Evolutionary conservation across 495 filamentous ascomycete species (phyloP), one percentile per base, ranked within the genome.

Genomic region (Pyrenula aspistea): DNA sequence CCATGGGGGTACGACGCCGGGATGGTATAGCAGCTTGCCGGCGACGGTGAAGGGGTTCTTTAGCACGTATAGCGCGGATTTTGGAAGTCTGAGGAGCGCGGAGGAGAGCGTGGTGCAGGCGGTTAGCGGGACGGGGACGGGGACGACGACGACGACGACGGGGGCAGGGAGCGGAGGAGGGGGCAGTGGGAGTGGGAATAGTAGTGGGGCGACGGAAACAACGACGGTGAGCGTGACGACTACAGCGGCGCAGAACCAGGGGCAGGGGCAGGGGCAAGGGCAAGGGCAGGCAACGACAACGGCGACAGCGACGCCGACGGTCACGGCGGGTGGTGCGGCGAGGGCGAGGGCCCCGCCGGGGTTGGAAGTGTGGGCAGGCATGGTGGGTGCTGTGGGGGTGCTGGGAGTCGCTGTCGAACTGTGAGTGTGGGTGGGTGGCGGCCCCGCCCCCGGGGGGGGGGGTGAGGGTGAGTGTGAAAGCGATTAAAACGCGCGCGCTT

Each of bases 121-220:
- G 66, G 65, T n/a, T 58, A 61, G 47, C 22, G 61, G 10, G 65
- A 68, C 55, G 66, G 71, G 64, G 57, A 61, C 21, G 58, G 67
- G 53, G 58, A 62, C 12, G 56, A 62, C 22, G 23, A 60, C 53
- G 58, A 56, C 23, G 36, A 49, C 12, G 54, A 63, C 53, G 57
- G 57, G 20, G 53, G 23, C 53, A 15, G 25, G 2, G 49, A 47
- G 22, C n/a, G 22, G 8, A 4, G 31, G 31, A 42, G 31, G 31
- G 15, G 15, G 31, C 31, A 42, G 8, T 42, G 31, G 31, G 24
- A 48, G 25, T 47, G 50, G 42, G 10, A 12, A 10, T 21, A 2
- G 49, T 23, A n/a, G 55, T 49, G 25, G 51, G 21, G 57, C 25
- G 54, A 47, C 54, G 4, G 31, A 4, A 15, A 42, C 31, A 15